Evolutionary conservation across 1,284 basidiomycete genomes (phyloP).

Genomic region (Golubevia sp.): DNA sequence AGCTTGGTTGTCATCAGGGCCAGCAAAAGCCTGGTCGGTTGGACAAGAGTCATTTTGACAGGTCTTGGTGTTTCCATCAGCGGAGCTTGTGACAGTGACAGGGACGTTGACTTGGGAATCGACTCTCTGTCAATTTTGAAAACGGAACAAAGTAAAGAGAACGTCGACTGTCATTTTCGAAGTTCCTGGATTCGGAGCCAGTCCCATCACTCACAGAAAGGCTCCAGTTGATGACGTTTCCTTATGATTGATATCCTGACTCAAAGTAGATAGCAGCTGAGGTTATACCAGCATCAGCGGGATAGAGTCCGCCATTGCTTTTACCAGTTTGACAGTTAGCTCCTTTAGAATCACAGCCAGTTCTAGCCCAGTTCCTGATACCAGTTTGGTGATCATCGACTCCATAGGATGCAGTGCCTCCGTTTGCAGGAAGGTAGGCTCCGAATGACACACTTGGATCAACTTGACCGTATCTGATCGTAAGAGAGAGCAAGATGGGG

Average conservation of each 20-base stretch:
- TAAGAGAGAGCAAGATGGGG: too few species aligned
- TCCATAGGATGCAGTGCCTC: background rate
- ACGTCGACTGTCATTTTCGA: background rate
- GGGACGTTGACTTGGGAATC: background rate
- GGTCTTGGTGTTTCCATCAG: too few species aligned
- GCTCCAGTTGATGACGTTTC: too few species aligned
- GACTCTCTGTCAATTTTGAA: too few species aligned
- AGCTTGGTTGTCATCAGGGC: slow-evolving; percentile 8
- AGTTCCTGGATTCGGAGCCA: background rate
- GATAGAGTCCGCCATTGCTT: slow-evolving; percentile 10
- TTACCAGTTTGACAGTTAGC: slow-evolving; percentile 17
- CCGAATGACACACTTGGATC: slow-evolving; percentile 9
- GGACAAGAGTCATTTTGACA: too few species aligned
- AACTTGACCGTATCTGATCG: slow-evolving; percentile 15
- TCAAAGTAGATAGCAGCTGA: slow-evolving; percentile 11
- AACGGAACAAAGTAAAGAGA: background rate
- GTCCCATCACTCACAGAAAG: background rate
- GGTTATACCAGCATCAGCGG: slow-evolving; percentile 15
- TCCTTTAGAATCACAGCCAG: slow-evolving; percentile 11
- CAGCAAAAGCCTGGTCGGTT: background rate
- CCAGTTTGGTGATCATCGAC: slow-evolving; percentile 11
- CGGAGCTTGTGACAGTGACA: too few species aligned
- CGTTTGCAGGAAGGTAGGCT: slow-evolving; percentile 2
- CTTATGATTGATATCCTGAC: slow-evolving; percentile 8
- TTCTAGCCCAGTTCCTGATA: slow-evolving; percentile 18